Evolutionary conservation across 306 rosid species (phyloP).

Genomic region (Spatholobus suberectus): DNA sequence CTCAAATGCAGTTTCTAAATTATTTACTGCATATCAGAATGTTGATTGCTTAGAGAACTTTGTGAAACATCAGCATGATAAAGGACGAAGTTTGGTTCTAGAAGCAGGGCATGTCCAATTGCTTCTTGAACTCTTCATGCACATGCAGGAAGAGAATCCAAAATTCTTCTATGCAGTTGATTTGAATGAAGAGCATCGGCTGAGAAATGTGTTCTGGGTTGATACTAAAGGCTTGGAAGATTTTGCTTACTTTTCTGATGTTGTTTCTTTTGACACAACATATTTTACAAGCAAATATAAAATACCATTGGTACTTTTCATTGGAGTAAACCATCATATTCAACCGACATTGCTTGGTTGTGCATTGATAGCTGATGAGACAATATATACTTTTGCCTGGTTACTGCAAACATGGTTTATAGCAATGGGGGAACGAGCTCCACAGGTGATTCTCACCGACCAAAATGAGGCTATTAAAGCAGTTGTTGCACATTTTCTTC

Average conservation of each 20-base stretch:
- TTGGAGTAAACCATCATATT: constrained; percentile 66
- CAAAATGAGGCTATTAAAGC: constrained; percentile 63
- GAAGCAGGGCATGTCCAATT: constrained; percentile 65
- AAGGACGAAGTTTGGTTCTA: constrained; percentile 56
- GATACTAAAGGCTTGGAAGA: constrained; percentile 70
- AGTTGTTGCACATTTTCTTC: constrained; percentile 62
- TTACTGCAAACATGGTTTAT: constrained; percentile 66
- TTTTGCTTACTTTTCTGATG: constrained; percentile 58
- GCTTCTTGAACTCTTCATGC: constrained; percentile 68
- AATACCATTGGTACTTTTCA: constrained; percentile 62
- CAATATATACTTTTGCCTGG: constrained; percentile 60
- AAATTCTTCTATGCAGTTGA: constrained; percentile 68
- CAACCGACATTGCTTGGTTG: constrained; percentile 67
- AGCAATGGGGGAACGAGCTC: constrained; percentile 65
- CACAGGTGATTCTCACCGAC: constrained; percentile 63
- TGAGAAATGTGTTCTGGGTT: constrained; percentile 74
- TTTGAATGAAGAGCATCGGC: constrained; percentile 68
- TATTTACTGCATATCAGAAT: constrained; percentile 62
- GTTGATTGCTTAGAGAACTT: constrained; percentile 62
- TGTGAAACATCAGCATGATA: constrained; percentile 55
- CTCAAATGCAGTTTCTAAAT: constrained; percentile 50
- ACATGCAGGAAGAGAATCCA: constrained; percentile 68
- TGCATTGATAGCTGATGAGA: constrained; percentile 65
- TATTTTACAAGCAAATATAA: constrained; percentile 63
- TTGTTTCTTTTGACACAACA: constrained; percentile 68